These are phyloP conservation scores for Centaurea solstitialis DNA, from an alignment of 129 eudicot genomes.

Conservation along the genomic window DNA sequence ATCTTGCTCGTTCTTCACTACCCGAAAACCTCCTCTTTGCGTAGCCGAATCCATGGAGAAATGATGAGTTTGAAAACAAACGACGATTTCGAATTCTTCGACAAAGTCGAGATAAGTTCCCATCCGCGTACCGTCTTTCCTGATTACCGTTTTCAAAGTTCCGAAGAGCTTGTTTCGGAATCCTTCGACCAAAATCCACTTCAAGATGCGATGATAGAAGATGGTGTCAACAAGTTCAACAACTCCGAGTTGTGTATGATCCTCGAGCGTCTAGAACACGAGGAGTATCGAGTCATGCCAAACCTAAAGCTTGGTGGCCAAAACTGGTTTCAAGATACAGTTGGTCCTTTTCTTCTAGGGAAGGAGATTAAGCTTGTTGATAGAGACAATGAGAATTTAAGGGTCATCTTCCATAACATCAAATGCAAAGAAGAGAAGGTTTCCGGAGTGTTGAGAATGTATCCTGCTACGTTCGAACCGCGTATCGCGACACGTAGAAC, in stretches of 20 bases:
- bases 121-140: slow-evolving; percentile 9
- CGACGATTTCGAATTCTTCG: slow-evolving; percentile 33
- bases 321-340: slow-evolving; percentile 16
- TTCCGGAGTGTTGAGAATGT: slow-evolving; percentile 41
- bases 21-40: slow-evolving; percentile 12
- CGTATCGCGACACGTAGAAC: slow-evolving; percentile 35
- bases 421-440: slow-evolving; percentile 30
- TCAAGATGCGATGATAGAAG: slow-evolving; percentile 32
- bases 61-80: slow-evolving; percentile 34
- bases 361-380: slow-evolving; percentile 33
- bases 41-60: slow-evolving; percentile 24
- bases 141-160: not conserved
- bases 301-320: slow-evolving; percentile 34
- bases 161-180: slow-evolving; percentile 3
- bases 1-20: slow-evolving; percentile 35
- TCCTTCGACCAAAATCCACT: slow-evolving; percentile 22
- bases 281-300: slow-evolving; percentile 28
- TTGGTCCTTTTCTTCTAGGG: slow-evolving; percentile 29
- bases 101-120: slow-evolving; percentile 37
- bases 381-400: slow-evolving; percentile 25
- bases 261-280: slow-evolving; percentile 20
- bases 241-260: slow-evolving; percentile 31
- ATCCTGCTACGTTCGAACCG: slow-evolving; percentile 16
- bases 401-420: slow-evolving; percentile 32
- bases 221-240: slow-evolving; percentile 33